Percentiles rank a stretch among this genome's conserved stretches.
phyloP scores from a whole-genome alignment of 2,329 filamentous ascomycete genomes.

The Leptosphaerulina australis region DNA sequence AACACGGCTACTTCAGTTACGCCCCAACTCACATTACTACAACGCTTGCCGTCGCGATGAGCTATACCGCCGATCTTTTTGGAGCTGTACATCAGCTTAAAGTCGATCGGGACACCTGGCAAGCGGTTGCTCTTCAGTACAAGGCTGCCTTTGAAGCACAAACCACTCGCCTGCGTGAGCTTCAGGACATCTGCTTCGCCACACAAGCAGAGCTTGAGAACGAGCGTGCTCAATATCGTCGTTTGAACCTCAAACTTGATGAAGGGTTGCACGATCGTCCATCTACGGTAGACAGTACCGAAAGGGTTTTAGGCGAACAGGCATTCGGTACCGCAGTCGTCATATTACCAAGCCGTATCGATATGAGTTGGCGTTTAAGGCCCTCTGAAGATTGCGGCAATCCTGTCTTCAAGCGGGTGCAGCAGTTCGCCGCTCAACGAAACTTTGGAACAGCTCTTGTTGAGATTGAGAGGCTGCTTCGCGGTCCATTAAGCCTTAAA shows the following conservation, averaged over 20 bases:
- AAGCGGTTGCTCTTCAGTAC: constrained; percentile 36
- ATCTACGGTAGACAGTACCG: not conserved
- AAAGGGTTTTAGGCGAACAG: not conserved
- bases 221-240: constrained; percentile 28
- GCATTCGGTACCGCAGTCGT: constrained; percentile 26
- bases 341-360: constrained; percentile 4
- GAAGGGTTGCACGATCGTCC: not conserved
- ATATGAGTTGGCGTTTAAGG: constrained; percentile 7
- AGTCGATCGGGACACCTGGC: constrained; percentile 39
- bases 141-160: constrained; percentile 38
- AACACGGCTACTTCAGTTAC: constrained; percentile 9
- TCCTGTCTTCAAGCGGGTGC: constrained; percentile 26
- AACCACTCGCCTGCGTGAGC: constrained; percentile 28
- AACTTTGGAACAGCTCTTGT: constrained; percentile 34
- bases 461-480: constrained; percentile 35
- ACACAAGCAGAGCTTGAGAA: constrained; percentile 45
- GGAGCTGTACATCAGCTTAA: constrained; percentile 32
- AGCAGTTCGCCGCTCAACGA: constrained; percentile 23
- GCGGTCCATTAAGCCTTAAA: constrained; percentile 32
- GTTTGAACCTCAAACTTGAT: constrained; percentile 8
- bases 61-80: constrained; percentile 20
- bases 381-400: constrained; percentile 17
- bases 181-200: constrained; percentile 38
- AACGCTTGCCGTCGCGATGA: constrained; percentile 12
- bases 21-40: constrained; percentile 28